Percentiles rank a stretch among this genome's conserved stretches.
phyloP scores from a whole-genome alignment of 2,329 filamentous ascomycete genomes.

The Fusarium sp. region DNA sequence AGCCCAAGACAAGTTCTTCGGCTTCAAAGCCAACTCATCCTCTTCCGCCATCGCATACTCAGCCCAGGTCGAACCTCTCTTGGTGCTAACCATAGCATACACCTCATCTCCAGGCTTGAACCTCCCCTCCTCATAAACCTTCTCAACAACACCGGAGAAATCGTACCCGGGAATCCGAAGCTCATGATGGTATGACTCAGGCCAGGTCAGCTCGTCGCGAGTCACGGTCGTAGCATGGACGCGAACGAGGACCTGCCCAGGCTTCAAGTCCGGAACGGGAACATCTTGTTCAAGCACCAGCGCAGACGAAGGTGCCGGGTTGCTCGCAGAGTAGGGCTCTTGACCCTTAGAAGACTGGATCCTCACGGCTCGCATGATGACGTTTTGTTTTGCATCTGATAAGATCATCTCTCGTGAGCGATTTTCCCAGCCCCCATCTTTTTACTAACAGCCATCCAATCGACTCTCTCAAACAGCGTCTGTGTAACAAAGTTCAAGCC shows the following conservation, averaged over 20 bases:
- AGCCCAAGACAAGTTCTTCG: conserved; percentile 42
- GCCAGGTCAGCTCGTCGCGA: conserved; percentile 33
- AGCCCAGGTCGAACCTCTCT: conserved; percentile 37
- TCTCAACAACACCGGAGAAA: conserved; percentile 26
- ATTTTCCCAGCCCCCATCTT: conserved; percentile 25
- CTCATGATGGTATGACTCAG: conserved; percentile 22
- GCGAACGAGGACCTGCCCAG: conserved; percentile 23
- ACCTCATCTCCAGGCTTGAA: conserved; percentile 48
- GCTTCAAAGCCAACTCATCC: conserved; percentile 47
- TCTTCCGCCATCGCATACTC: conserved; percentile 38
- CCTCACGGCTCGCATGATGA: conserved; percentile 34
- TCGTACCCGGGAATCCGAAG: conserved; percentile 22
- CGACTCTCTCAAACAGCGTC: background rate
- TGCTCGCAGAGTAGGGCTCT: conserved; percentile 20
- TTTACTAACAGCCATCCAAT: background rate
- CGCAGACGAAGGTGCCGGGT: conserved; percentile 17
- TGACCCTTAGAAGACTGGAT: conserved; percentile 12
- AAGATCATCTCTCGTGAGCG: conserved; percentile 36
- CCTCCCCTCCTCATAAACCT: conserved; percentile 3
- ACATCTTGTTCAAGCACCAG: conserved; percentile 7
- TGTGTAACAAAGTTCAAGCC: background rate
- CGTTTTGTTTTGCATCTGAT: conserved; percentile 22
- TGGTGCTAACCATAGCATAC: conserved; percentile 42
- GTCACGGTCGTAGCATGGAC: conserved; percentile 31
- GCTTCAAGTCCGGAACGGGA: conserved; percentile 6